Evolutionary conservation across 805 yeast species (phyloP).

Genomic region (Kuraishia piskuri): DNA sequence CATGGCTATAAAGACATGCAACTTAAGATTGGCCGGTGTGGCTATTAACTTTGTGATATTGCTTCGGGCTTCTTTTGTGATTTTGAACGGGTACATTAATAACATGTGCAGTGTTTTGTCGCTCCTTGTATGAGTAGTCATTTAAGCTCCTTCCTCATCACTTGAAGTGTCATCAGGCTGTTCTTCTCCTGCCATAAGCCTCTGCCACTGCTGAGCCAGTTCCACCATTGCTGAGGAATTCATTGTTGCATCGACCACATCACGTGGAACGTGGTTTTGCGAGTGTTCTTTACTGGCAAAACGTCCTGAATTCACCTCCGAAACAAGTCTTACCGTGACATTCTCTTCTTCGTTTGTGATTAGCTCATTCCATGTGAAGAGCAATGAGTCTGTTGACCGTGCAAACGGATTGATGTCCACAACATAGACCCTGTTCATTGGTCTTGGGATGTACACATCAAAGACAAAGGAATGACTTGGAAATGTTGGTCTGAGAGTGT

Average conservation of each 20-base stretch:
- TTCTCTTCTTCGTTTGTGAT: conserved; percentile 26
- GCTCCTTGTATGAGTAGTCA: not conserved
- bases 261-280: conserved; percentile 87
- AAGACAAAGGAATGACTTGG: conserved; percentile 53
- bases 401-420: conserved; percentile 86
- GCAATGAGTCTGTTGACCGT: conserved; percentile 65
- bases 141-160: conserved; percentile 7
- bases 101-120: not conserved
- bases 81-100: not conserved
- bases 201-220: conserved; percentile 51
- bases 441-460: conserved; percentile 79
- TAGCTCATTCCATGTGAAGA: conserved; percentile 83
- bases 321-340: conserved; percentile 57
- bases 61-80: not conserved
- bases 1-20: not conserved
- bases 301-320: conserved; percentile 60
- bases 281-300: conserved; percentile 79
- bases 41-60: not conserved
- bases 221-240: conserved; percentile 65
- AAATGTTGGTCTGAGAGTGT: conserved; percentile 36
- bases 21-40: not conserved
- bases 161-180: conserved; percentile 13
- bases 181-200: conserved; percentile 14
- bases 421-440: conserved; percentile 54
- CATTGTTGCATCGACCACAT: conserved; percentile 76